Evolutionary conservation across 2,329 filamentous ascomycete species (phyloP).

Genomic region (Ceratocystis colombiana): DNA sequence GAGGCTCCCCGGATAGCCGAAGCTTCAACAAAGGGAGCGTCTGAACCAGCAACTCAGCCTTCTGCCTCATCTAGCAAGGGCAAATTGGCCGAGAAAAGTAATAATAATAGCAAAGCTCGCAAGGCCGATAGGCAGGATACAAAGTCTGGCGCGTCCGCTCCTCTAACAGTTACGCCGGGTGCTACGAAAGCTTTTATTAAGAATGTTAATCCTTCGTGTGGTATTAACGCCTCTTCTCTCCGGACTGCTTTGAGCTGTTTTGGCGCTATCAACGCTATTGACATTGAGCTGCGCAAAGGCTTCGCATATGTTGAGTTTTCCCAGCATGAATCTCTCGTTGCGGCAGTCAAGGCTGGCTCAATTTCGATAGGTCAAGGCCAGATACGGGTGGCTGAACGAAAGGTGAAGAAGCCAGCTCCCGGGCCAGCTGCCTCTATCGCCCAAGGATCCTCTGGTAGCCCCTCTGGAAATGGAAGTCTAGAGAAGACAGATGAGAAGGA

Average conservation of each 20-base stretch:
- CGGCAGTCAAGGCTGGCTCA: slow-evolving; percentile 72
- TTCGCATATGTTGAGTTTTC: slow-evolving; percentile 89
- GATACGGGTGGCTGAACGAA: slow-evolving; percentile 77
- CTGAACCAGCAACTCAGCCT: slow-evolving; percentile 27
- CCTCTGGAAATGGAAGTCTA: neutral
- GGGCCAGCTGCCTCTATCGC: slow-evolving; percentile 22
- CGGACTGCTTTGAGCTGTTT: slow-evolving; percentile 64
- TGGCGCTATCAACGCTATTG: slow-evolving; percentile 66
- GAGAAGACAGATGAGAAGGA: neutral
- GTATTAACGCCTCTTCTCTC: slow-evolving; percentile 73
- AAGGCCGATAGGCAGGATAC: slow-evolving; percentile 29
- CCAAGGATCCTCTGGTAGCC: slow-evolving; percentile 18
- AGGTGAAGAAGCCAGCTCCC: slow-evolving; percentile 43
- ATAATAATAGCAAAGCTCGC: slow-evolving; percentile 30
- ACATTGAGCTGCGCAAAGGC: slow-evolving; percentile 89
- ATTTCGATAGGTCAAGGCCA: slow-evolving; percentile 73
- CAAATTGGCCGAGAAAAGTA: slow-evolving; percentile 28
- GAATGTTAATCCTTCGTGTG: slow-evolving; percentile 79
- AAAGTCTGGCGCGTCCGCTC: slow-evolving; percentile 29
- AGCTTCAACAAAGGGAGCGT: slow-evolving; percentile 26
- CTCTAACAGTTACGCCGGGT: slow-evolving; percentile 34
- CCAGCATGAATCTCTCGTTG: slow-evolving; percentile 59
- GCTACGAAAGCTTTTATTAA: slow-evolving; percentile 65
- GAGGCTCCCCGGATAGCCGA: slow-evolving; percentile 28
- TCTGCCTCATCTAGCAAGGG: slow-evolving; percentile 29